These are phyloP conservation scores for Backusella liffmaniae DNA, from an alignment of 192 early-diverging fungal species.

Conservation along the genomic window DNA sequence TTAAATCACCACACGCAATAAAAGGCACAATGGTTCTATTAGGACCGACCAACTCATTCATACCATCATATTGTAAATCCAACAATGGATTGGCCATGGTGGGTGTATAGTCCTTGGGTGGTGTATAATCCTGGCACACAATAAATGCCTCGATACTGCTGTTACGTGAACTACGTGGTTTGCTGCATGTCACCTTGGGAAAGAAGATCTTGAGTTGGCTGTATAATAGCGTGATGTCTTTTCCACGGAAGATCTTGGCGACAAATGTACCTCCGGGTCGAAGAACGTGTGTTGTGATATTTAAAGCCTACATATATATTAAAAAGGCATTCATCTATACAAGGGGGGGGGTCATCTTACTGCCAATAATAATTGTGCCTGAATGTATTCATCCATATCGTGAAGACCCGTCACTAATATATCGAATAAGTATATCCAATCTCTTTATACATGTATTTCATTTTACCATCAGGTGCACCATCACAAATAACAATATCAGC, in stretches of 20 bases:
- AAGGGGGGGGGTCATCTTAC: conserved; percentile 1
- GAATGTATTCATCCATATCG: conserved; percentile 99
- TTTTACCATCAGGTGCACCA: conserved; percentile 87
- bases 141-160: conserved; percentile 95
- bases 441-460: background rate
- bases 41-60: conserved; percentile 63
- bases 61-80: conserved; percentile 69
- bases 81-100: conserved; percentile 90
- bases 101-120: conserved; percentile 80
- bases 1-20: conserved; percentile 88
- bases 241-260: conserved; percentile 97
- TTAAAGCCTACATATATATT: conserved; percentile 61
- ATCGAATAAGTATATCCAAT: background rate
- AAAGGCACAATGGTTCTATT: conserved; percentile 87
- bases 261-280: conserved; percentile 91
- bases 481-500: conserved; percentile 96
- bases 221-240: conserved; percentile 90
- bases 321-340: background rate
- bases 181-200: conserved; percentile 83
- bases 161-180: conserved; percentile 92
- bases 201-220: conserved; percentile 94
- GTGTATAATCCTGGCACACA: conserved; percentile 88
- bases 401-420: conserved; percentile 87
- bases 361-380: conserved; percentile 93
- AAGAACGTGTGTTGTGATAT: conserved; percentile 95